Percentiles rank a stretch among this genome's conserved stretches.
These are phyloP conservation scores for Byssochlamys sp. DNA, from an alignment of 2,329 filamentous ascomycete species.

Conservation along the genomic window DNA sequence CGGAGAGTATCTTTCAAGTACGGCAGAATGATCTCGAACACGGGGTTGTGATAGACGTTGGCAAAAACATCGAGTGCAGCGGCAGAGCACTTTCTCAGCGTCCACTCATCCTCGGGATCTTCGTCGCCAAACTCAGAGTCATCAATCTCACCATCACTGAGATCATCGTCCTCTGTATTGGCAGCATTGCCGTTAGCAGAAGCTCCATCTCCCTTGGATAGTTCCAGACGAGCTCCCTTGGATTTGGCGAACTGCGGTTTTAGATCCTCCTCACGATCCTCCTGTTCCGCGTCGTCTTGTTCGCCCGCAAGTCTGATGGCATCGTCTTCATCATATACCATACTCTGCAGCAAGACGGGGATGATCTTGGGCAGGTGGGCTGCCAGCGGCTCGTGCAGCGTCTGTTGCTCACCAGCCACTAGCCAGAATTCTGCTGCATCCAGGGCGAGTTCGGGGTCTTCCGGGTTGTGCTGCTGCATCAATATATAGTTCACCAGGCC, in stretches of 20 bases:
- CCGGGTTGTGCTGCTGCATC: slow-evolving; percentile 67
- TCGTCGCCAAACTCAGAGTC: slow-evolving; percentile 60
- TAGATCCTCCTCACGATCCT: slow-evolving; percentile 83
- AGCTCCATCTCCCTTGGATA: slow-evolving; percentile 34
- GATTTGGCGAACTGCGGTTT: slow-evolving; percentile 80
- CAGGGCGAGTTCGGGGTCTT: slow-evolving; percentile 80
- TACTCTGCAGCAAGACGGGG: slow-evolving; percentile 80
- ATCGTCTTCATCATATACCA: slow-evolving; percentile 94
- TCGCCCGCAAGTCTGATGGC: slow-evolving; percentile 74
- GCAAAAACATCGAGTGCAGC: slow-evolving; percentile 91
- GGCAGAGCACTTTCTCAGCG: slow-evolving; percentile 89
- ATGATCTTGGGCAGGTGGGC: slow-evolving; percentile 78
- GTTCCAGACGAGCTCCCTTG: slow-evolving; percentile 51
- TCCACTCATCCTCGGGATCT: slow-evolving; percentile 88
- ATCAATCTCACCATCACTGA: slow-evolving; percentile 78
- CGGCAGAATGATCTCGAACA: slow-evolving; percentile 85
- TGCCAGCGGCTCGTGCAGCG: slow-evolving; percentile 63
- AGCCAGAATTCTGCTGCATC: slow-evolving; percentile 98
- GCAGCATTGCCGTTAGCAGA: slow-evolving; percentile 37
- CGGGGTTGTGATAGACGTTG: slow-evolving; percentile 73
- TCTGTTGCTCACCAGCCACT: slow-evolving; percentile 76
- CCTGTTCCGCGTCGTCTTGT: slow-evolving; percentile 79
- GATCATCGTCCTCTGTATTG: slow-evolving; percentile 53
- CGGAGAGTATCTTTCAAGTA: slow-evolving; percentile 84
- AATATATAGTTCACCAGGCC: slow-evolving; percentile 91